Conservation (phyloP, 345 rosid genomes). For the Lumnitzera racemosa region DNA sequence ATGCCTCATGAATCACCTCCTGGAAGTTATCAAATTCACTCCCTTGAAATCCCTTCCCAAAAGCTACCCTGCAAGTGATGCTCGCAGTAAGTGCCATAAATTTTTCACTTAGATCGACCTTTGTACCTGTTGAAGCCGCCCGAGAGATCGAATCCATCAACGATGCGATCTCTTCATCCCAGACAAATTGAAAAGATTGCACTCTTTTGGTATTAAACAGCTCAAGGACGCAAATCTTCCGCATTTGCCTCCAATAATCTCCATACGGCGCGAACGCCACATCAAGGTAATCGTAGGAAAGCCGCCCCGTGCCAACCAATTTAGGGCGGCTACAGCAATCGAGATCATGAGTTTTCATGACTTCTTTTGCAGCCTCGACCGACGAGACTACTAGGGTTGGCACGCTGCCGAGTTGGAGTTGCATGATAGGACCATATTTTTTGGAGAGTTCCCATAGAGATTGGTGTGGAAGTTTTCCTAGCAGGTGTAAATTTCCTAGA, state of each 20-base stretch:
- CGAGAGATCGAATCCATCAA: constrained; percentile 22
- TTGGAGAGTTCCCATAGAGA: constrained; percentile 14
- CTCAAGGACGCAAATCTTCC: constrained; percentile 24
- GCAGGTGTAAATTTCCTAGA: too few species aligned
- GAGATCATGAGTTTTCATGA: constrained; percentile 21
- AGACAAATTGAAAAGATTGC: constrained; percentile 11
- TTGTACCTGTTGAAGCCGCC: constrained; percentile 6
- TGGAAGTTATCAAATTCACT: constrained; percentile 8
- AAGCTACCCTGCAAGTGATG: constrained; percentile 14
- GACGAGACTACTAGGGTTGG: constrained; percentile 21
- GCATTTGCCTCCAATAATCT: constrained; percentile 16
- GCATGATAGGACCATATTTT: constrained; percentile 24
- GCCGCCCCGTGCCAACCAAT: constrained; percentile 13
- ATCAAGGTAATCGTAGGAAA: constrained; percentile 28
- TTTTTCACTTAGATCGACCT: constrained; percentile 23
- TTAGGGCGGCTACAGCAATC: constrained; percentile 13
- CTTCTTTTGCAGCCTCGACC: constrained; percentile 11
- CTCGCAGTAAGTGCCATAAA: constrained; percentile 17
- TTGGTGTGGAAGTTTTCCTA: constrained; percentile 6
- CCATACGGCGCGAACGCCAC: constrained; percentile 18
- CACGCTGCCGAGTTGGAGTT: constrained; percentile 17
- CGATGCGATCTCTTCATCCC: constrained; percentile 24
- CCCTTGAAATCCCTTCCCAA: constrained; percentile 23
- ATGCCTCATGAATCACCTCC: constrained; percentile 3
- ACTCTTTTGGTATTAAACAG: constrained; percentile 17